Conservation (phyloP, 768 basidiomycete genomes). For the Termitomyces sp. region DNA sequence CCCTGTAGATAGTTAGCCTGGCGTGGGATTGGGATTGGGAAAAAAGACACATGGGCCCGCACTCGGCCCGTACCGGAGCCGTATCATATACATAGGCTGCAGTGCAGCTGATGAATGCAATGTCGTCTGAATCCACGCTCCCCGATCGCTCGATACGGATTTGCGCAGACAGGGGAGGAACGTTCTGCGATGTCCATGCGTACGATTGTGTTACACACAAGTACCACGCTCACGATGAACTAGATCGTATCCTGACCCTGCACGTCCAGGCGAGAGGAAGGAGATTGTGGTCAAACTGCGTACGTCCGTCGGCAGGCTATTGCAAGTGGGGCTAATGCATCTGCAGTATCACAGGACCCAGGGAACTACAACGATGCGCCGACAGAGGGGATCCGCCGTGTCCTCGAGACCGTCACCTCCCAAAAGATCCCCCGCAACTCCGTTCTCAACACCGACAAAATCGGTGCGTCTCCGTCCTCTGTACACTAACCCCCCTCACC, state of each 20-base stretch:
- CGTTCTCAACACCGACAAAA: slow-evolving; percentile 73
- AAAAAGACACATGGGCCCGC: too few species aligned
- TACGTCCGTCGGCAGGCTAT: slow-evolving; percentile 30
- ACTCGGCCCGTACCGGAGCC: too few species aligned
- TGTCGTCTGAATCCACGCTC: too few species aligned
- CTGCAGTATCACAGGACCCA: slow-evolving; percentile 90
- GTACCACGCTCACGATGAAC: too few species aligned
- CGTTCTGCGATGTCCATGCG: slow-evolving; percentile 90
- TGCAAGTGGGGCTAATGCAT: background rate
- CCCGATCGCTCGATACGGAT: slow-evolving; percentile 80
- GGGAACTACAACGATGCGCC: slow-evolving; percentile 89
- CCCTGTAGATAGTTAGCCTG: too few species aligned
- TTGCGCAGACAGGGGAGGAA: slow-evolving; percentile 88
- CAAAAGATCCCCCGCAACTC: slow-evolving; percentile 62
- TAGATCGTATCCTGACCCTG: slow-evolving; percentile 77
- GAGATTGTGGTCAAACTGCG: slow-evolving; percentile 91
- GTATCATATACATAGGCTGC: too few species aligned
- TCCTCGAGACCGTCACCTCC: slow-evolving; percentile 76
- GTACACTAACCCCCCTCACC: too few species aligned
- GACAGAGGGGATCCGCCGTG: slow-evolving; percentile 87
- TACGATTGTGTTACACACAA: too few species aligned
- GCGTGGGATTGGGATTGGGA: too few species aligned
- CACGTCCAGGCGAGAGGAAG: slow-evolving; percentile 53
- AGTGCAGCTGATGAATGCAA: too few species aligned
- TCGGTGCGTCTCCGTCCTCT: slow-evolving; percentile 68